Base-by-base conservation (phyloP, 2,329 filamentous ascomycete genomes). In the Hortaea sp. region DNA sequence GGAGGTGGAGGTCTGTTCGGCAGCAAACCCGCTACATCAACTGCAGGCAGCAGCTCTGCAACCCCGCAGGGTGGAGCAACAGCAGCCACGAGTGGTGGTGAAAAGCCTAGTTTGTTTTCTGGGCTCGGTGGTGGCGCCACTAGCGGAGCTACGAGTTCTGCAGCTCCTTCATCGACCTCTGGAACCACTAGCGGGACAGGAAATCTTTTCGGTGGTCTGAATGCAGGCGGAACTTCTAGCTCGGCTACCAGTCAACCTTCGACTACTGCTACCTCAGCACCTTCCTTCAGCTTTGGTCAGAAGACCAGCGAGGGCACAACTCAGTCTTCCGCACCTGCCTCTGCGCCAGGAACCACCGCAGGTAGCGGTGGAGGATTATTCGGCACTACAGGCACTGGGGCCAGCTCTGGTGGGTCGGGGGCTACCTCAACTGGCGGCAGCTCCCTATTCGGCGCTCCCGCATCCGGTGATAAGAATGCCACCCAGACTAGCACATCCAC, bases 211-310 rank as follows among this genome's bases (percentile, higher is more conserved):
- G 32, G 32, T 9, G n/a, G 29, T 46, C 11, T 27, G 3, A 40
- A 10, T 29, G 31, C 12, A 31, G 43, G 42, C 37, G 45, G 44
- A 13, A 32, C 49, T 7, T 42, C 37, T 13, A 46, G 42, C 30
- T 11, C 47, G 9, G 46, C 31, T 10, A 45, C 45, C 4, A 40
- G 39, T n/a, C 45, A 47, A 39, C 48, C 49, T 9, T 39, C 46
- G 7, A 35, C 32, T 7, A 43, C 52, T 27, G 29, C 52, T n/a
- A 32, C 48, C 29, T 43, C 49, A 5, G 41, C 42, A 9, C 9
- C 49, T 6, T 44, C 49, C 32, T 35, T 35, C 32, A 35, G 32
- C 32, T 35, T 35, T 35, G 32, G 32, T n/a, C 9, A n/a, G 32
- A n/a, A 9, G n/a, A 35, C 7, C 2, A 35, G 9, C n/a, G n/a